A percentile compares a stretch with the other conserved stretches of the same genome.
These are phyloP conservation scores for Hysterangium stoloniferum DNA, from an alignment of 768 basidiomycete species.

Conservation along the genomic window DNA sequence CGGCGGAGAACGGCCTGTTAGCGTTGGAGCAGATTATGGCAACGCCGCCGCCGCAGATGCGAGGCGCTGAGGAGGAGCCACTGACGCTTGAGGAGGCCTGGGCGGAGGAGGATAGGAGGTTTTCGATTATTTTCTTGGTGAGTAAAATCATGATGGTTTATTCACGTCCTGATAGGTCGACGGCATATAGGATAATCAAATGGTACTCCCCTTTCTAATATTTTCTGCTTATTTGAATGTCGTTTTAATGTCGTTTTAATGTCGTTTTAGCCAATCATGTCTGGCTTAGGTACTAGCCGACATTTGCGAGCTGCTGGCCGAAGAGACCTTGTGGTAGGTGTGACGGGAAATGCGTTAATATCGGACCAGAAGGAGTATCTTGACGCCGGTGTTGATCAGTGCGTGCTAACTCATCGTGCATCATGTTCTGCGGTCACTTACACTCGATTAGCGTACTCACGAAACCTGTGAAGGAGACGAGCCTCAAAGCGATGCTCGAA, in stretches of 20 bases:
- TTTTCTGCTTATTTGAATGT: background rate
- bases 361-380: slow-evolving; percentile 68
- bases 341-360: slow-evolving; percentile 38
- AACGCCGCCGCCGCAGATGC: background rate
- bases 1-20: slow-evolving; percentile 77
- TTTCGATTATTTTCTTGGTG: slow-evolving; percentile 2
- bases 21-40: slow-evolving; percentile 68
- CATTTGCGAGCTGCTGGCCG: slow-evolving; percentile 59
- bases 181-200: slow-evolving; percentile 1
- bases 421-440: slow-evolving; percentile 5
- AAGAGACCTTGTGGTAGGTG: slow-evolving; percentile 70
- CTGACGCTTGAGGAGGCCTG: background rate
- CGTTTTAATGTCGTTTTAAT: background rate
- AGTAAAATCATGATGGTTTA: background rate
- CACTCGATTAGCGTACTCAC: slow-evolving; percentile 54
- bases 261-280: slow-evolving; percentile 56
- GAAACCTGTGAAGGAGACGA: slow-evolving; percentile 66
- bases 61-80: background rate
- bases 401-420: slow-evolving; percentile 23
- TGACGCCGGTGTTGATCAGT: slow-evolving; percentile 71
- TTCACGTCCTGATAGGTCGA: background rate
- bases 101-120: slow-evolving; percentile 1
- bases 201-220: too few species aligned
- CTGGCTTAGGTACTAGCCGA: slow-evolving; percentile 62
- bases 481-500: slow-evolving; percentile 33